A percentile compares a stretch with the other conserved stretches of the same genome.
phyloP scores from a whole-genome alignment of 768 basidiomycete species.

The Nidularia sp. region DNA sequence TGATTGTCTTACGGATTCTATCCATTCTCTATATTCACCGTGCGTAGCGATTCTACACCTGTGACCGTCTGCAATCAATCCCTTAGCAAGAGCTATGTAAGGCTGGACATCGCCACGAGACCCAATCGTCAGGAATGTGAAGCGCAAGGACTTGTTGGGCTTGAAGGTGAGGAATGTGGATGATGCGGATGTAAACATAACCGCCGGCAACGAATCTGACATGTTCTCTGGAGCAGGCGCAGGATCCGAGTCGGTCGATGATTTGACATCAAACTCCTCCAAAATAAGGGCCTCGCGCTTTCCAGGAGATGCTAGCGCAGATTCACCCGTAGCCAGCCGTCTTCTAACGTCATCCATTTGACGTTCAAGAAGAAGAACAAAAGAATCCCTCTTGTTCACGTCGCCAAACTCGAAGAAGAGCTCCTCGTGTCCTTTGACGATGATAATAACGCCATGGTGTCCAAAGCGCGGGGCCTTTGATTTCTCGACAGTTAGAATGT shows the following conservation, averaged over 20 bases:
- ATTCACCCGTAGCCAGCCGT: conserved; percentile 42
- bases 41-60: conserved; percentile 89
- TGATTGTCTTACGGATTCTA: conserved; percentile 70
- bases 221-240: conserved; percentile 47
- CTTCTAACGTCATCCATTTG: conserved; percentile 74
- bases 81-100: conserved; percentile 94
- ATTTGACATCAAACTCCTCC: conserved; percentile 74
- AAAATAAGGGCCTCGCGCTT: conserved; percentile 74
- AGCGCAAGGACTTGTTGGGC: conserved; percentile 76
- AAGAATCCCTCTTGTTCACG: conserved; percentile 75
- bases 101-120: conserved; percentile 97
- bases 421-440: conserved; percentile 95
- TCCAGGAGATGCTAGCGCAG: conserved; percentile 38
- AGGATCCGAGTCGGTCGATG: conserved; percentile 35
- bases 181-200: conserved; percentile 95
- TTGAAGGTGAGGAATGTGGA: conserved; percentile 97
- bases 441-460: conserved; percentile 83
- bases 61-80: conserved; percentile 87
- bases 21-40: conserved; percentile 92
- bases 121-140: conserved; percentile 95
- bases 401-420: conserved; percentile 93
- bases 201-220: conserved; percentile 75
- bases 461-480: conserved; percentile 87
- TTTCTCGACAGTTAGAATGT: conserved; percentile 80
- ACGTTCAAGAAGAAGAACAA: conserved; percentile 68